A percentile compares a stretch with the other conserved stretches of the same genome.
phyloP scores from a whole-genome alignment of 768 basidiomycete species.

The Holtermanniella nyarrowii region DNA sequence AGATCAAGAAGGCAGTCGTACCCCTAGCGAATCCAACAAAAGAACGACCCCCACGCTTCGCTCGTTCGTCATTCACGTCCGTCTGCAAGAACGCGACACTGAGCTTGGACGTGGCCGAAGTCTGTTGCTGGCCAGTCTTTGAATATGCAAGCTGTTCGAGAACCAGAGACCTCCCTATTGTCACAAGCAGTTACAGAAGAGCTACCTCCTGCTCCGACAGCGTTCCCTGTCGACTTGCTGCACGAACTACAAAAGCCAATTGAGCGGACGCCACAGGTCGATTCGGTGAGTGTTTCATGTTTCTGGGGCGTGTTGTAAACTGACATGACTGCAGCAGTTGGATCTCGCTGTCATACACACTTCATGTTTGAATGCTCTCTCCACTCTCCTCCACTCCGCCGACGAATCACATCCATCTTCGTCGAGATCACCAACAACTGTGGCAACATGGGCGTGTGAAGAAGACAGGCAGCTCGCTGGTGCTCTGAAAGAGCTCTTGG shows the following conservation, averaged over 20 bases:
- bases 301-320: neutral
- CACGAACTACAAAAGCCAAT: neutral
- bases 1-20: too few species aligned
- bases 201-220: slow-evolving; percentile 24
- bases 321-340: too few species aligned
- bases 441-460: neutral
- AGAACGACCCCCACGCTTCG: too few species aligned
- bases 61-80: too few species aligned
- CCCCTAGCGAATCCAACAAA: too few species aligned
- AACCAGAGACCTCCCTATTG: neutral
- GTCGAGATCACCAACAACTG: neutral
- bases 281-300: neutral
- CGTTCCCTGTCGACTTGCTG: slow-evolving; percentile 17
- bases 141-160: neutral
- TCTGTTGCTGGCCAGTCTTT: too few species aligned
- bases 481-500: slow-evolving; percentile 19
- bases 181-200: too few species aligned
- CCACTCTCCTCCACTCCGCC: slow-evolving; percentile 9
- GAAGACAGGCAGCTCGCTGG: slow-evolving; percentile 13
- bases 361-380: slow-evolving; percentile 15
- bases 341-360: slow-evolving; percentile 14
- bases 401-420: neutral
- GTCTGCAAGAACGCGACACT: too few species aligned
- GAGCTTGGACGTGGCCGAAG: too few species aligned
- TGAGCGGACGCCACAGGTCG: neutral